Percentiles rank a stretch among this genome's conserved stretches.
Evolutionary conservation across 2,329 filamentous ascomycete genomes (phyloP).

Genomic region (Neofusicoccum laricinum): DNA sequence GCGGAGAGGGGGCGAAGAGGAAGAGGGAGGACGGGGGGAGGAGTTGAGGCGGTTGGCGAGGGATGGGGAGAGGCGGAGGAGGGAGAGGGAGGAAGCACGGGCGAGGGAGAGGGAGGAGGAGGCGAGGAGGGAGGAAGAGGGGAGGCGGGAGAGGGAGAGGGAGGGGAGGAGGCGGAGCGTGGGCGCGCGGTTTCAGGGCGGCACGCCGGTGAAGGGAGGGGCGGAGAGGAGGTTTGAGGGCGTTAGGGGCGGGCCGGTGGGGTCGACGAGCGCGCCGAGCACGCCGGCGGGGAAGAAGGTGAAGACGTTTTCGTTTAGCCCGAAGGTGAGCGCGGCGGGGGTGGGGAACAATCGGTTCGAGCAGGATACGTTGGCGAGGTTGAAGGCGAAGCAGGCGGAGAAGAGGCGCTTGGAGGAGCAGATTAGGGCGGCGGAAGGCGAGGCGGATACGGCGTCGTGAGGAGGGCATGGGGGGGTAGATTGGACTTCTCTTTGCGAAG

Average conservation of each 20-base stretch:
- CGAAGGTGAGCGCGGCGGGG: conserved; percentile 21
- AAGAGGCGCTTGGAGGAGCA: conserved; percentile 44
- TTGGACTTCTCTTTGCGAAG: no score
- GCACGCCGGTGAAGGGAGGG: conserved; percentile 2
- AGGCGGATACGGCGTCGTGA: not conserved
- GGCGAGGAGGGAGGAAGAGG: conserved; percentile 44
- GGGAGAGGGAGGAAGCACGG: conserved; percentile 12
- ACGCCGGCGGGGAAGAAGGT: conserved; percentile 25
- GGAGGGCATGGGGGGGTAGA: not conserved
- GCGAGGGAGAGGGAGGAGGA: conserved; percentile 42
- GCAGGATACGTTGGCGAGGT: conserved; percentile 44
- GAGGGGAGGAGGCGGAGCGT: conserved; percentile 51
- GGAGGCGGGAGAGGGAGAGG: conserved; percentile 44
- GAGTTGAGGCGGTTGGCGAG: conserved; percentile 34
- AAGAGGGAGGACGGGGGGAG: conserved; percentile 46
- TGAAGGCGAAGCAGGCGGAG: conserved; percentile 40
- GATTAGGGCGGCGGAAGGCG: conserved; percentile 28
- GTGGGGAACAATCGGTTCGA: conserved; percentile 28
- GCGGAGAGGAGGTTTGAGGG: conserved; percentile 16
- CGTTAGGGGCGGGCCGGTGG: not conserved
- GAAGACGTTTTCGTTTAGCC: conserved; percentile 42
- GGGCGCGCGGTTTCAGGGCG: conserved; percentile 20
- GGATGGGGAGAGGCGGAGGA: conserved; percentile 13
- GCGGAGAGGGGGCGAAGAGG: conserved; percentile 59
- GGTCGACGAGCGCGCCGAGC: conserved; percentile 22